Evolutionary conservation across 345 rosid species (phyloP).

Genomic region (Bruguiera gymnorhiza): DNA sequence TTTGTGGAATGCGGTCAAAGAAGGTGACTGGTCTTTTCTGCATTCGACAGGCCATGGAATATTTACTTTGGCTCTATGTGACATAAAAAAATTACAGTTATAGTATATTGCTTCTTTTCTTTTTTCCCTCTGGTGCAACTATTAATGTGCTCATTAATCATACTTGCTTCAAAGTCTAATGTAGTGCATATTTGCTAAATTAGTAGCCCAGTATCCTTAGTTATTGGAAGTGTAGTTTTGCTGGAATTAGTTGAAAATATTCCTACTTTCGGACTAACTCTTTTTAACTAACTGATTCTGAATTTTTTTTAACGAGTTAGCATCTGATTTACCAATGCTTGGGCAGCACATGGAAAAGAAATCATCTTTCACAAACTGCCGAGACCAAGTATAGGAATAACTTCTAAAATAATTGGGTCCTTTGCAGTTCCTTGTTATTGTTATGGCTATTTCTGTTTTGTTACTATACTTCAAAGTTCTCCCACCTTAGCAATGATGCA

Average conservation of each 20-base stretch:
- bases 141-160: no score
- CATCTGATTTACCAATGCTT: neutral
- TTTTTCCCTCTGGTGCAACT: no score
- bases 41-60: neutral
- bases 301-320: no score
- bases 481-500: no score
- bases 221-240: no score
- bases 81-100: neutral
- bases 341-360: neutral
- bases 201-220: no score
- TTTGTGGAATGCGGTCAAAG: constrained; percentile 94
- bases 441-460: neutral
- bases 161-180: no score
- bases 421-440: neutral
- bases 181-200: no score
- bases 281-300: no score
- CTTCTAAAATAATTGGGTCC: neutral
- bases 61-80: neutral
- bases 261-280: no score
- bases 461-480: neutral
- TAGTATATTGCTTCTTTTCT: no score
- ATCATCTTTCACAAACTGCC: neutral
- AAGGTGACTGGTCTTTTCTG: constrained; percentile 43
- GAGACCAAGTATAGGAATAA: neutral
- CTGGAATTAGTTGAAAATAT: no score